phyloP scores from a whole-genome alignment of 345 rosid species.

The Balakata baccata region DNA sequence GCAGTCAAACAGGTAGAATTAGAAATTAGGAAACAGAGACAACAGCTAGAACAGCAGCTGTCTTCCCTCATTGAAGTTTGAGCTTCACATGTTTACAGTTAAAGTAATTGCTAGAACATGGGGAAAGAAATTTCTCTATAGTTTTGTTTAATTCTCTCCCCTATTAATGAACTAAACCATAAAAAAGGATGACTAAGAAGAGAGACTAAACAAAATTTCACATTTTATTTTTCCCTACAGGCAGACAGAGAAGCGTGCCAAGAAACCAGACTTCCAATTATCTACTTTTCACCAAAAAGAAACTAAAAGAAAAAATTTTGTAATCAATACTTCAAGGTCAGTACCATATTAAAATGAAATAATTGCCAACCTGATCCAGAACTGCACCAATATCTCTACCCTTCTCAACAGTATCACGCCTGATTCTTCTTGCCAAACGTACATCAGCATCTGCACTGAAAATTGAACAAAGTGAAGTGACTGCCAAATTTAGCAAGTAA shows the following conservation, averaged over 20 bases:
- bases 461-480: conserved; percentile 39
- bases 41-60: not conserved
- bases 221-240: not conserved
- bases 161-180: not conserved
- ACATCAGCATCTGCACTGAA: conserved; percentile 98
- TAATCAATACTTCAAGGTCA: not conserved
- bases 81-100: not conserved
- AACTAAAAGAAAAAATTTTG: not conserved
- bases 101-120: not conserved
- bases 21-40: not conserved
- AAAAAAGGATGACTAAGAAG: not conserved
- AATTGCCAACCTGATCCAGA: conserved; percentile 78
- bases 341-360: not conserved
- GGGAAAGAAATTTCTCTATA: too few relatives aligned
- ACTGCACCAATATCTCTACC: conserved; percentile 83
- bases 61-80: not conserved
- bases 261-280: not conserved
- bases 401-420: conserved; percentile 85
- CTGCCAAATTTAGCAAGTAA: conserved; percentile 28
- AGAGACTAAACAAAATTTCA: not conserved
- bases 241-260: not conserved
- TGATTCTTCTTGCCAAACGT: conserved; percentile 93
- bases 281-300: not conserved
- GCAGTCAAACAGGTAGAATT: not conserved
- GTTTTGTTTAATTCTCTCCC: not conserved